Evolutionary conservation across 2,329 filamentous ascomycete species (phyloP).

Genomic region (Fusarium nurragi): DNA sequence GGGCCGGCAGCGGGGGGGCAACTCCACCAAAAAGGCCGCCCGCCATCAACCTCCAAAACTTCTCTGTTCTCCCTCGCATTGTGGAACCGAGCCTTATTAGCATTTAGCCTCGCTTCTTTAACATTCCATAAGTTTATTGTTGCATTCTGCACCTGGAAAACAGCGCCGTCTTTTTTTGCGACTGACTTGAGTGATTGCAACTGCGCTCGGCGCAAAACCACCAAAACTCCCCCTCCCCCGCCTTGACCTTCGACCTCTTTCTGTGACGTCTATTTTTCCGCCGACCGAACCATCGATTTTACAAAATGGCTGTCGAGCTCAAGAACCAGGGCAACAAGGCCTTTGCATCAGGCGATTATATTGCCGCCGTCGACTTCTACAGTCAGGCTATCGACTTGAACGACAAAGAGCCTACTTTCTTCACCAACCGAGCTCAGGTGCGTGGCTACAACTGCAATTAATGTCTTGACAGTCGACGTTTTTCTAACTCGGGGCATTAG

Average conservation of each 20-base stretch:
- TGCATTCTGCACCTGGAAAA: neutral
- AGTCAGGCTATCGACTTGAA: slow-evolving; percentile 86
- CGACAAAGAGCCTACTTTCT: slow-evolving; percentile 87
- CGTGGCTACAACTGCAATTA: slow-evolving; percentile 43
- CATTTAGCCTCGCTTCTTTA: slow-evolving; percentile 25
- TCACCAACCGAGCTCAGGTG: slow-evolving; percentile 94
- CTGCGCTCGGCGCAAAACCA: slow-evolving; percentile 40
- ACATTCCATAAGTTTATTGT: slow-evolving; percentile 14
- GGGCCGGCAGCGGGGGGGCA: slow-evolving; percentile 38
- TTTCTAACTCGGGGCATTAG: slow-evolving; percentile 55
- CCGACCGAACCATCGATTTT: slow-evolving; percentile 48
- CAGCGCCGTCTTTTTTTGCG: slow-evolving; percentile 15
- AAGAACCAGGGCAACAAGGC: slow-evolving; percentile 97
- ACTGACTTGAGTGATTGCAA: slow-evolving; percentile 12
- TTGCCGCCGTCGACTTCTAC: slow-evolving; percentile 82
- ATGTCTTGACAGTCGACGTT: slow-evolving; percentile 43
- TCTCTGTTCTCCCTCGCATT: slow-evolving; percentile 36
- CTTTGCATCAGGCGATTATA: slow-evolving; percentile 89
- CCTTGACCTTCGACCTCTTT: slow-evolving; percentile 12
- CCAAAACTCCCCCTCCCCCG: slow-evolving; percentile 29
- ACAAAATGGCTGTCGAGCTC: slow-evolving; percentile 76
- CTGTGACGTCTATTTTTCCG: slow-evolving; percentile 3
- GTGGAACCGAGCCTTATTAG: slow-evolving; percentile 34
- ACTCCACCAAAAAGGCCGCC: slow-evolving; percentile 40
- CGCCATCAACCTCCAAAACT: slow-evolving; percentile 38